Evolutionary conservation across 805 yeast genomes (phyloP), one percentile per base, ranked within the genome.

Genomic region (Debaryomyces hansenii): DNA sequence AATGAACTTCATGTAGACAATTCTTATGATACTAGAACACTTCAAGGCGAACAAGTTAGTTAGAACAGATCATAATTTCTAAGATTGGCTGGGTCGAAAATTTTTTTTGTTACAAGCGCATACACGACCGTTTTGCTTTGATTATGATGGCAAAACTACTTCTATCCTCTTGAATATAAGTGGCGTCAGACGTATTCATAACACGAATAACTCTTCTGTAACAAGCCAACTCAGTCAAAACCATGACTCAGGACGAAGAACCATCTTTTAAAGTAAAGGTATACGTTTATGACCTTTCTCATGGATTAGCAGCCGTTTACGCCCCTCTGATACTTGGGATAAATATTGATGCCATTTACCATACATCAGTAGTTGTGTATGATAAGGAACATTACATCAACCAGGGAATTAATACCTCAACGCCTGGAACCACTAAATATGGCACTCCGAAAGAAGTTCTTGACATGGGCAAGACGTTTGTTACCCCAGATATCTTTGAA

Each of bases 261-360:
- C 55, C 56, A 34, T 46, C 58, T 6, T 65, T 48, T 46, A 65
- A 72, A 4, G 85, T 82, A 8, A 63, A 79, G 52, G 74, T 82
- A 3, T 78, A 80, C 55, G 84, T 84, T 9, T 84, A 84, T 54
- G 90, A 84, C 53, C 71, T 84, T 16, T 79, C 87, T 1, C 74
- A 68, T 27, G 89, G 89, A 0, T 58, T 84, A 49, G 90, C 90
- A 4, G 68, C 74, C 9, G 54, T 68, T 16, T 68, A 77, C 53
- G 70, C 84, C 4, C 75, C 70, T 14, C 69, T 71, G 62, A 55
- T 84, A 7, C 60, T 84, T 1, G 89, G 88, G 4, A 56, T 63
- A n/a, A 55, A 60, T 6, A 58, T 81, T 7, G 87, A 83, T 24
- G 90, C 88, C 11, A 74, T 84, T 5, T 85, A 84, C 71, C 90